Base-by-base conservation (phyloP, 176 grass and related monocot genomes). In the Cocos nucifera region DNA sequence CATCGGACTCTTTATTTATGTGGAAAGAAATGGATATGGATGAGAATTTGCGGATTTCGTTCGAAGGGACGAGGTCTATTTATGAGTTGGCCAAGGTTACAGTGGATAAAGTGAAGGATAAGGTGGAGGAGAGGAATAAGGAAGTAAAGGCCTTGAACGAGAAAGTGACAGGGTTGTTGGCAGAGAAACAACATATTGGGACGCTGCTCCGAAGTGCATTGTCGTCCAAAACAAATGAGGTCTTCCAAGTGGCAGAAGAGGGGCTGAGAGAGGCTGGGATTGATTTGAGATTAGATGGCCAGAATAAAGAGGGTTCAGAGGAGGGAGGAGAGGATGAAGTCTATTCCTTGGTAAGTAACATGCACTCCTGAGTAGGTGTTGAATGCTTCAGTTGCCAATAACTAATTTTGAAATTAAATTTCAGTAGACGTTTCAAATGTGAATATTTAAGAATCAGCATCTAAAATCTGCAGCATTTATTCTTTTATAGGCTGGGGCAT, bases 151-250 rank as follows among this genome's bases (percentile, higher is more conserved):
- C 5, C 70, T 55, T 89, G 15, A 62, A 77, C 56, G 82, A 73
- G 27, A 98, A 68, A 74, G 73, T 98, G 26, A 71, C 63, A 19
- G 87, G 73, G 16, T 66, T 98, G 15, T 16, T 86, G 17, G 71
- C 55, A 20, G 76, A 98, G 65, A 98, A 93, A 57, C 79, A 93
- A 24, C 88, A 98, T 74, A 98, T 98, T 22, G 74, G 88, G 0
- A 89, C 86, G 15, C 79, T 98, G 51, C 83, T 98, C 61, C 69
- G 88, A 5, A 93, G 85, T 25, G 77, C 89, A 1, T 65, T 98
- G 17, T 84, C 73, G 25, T 81, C 88, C 0, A 88, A 82, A 66
- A 82, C 87, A 5, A 88, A 67, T 3, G 88, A 98, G 73, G 82
- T 81, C 32, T 54, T 88, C 14, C 89, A 98, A 73, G 79, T 92